Evolutionary conservation across 352 stramenopile genomes (phyloP).

Genomic region (Globisporangium alternatum): DNA sequence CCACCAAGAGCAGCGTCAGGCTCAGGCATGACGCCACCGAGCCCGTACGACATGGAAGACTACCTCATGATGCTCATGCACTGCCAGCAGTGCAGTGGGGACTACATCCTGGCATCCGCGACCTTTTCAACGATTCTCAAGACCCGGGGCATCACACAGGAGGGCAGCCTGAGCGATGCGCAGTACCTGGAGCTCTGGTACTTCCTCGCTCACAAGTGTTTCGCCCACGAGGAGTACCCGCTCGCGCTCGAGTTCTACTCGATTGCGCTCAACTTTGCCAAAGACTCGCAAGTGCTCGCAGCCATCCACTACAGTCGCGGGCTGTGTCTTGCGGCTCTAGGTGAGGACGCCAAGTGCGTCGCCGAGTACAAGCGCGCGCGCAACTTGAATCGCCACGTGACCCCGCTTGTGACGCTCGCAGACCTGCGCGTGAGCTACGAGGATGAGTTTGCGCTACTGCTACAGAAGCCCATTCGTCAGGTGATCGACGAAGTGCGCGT

Average conservation of each 20-base stretch:
- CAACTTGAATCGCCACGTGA: slow-evolving; percentile 62
- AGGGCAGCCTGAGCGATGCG: slow-evolving; percentile 35
- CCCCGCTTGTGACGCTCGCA: slow-evolving; percentile 33
- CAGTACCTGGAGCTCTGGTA: slow-evolving; percentile 58
- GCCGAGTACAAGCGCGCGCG: slow-evolving; percentile 66
- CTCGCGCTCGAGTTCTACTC: slow-evolving; percentile 62
- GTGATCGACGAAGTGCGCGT: slow-evolving; percentile 59
- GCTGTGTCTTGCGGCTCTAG: slow-evolving; percentile 51
- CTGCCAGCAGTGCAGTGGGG: slow-evolving; percentile 53
- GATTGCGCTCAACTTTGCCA: slow-evolving; percentile 57
- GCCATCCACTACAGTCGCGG: slow-evolving; percentile 54
- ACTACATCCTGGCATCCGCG: slow-evolving; percentile 49
- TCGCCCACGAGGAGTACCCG: slow-evolving; percentile 60
- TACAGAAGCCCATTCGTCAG: slow-evolving; percentile 40
- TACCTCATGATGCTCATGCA: slow-evolving; percentile 70
- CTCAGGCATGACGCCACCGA: neutral
- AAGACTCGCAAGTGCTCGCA: slow-evolving; percentile 54
- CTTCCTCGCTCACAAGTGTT: slow-evolving; percentile 57
- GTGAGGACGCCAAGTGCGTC: slow-evolving; percentile 43
- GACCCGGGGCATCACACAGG: slow-evolving; percentile 25
- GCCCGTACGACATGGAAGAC: slow-evolving; percentile 37
- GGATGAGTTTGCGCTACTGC: slow-evolving; percentile 39
- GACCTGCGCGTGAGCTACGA: slow-evolving; percentile 47
- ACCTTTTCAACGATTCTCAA: slow-evolving; percentile 46
- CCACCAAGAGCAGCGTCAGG: neutral